A percentile compares a stretch with the other conserved stretches of the same genome.
Conservation (phyloP, 2,329 filamentous ascomycete species). For the Huntiella omanensis region DNA sequence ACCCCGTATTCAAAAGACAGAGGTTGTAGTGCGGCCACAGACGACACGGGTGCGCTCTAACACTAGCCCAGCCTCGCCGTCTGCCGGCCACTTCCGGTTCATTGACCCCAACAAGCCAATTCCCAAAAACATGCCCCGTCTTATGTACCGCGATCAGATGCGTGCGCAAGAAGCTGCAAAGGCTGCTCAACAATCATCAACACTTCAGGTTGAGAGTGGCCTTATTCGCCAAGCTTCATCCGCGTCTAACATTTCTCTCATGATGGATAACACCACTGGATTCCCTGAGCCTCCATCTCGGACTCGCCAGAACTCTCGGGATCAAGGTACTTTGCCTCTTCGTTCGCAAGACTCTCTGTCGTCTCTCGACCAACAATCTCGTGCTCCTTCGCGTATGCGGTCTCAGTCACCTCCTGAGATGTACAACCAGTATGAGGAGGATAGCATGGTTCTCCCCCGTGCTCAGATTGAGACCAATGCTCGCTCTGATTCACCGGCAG, state of each 20-base stretch:
- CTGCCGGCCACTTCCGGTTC: slow-evolving; percentile 6
- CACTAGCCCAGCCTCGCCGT: slow-evolving; percentile 29
- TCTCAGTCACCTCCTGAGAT: slow-evolving; percentile 3
- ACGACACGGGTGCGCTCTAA: slow-evolving; percentile 27
- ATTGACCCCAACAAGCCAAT: slow-evolving; percentile 8
- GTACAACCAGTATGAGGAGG: neutral
- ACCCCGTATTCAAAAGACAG: slow-evolving; percentile 1
- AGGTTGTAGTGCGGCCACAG: slow-evolving; percentile 1
- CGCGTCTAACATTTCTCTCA: neutral
- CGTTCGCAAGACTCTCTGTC: neutral
- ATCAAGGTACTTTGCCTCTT: neutral
- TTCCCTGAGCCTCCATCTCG: slow-evolving; percentile 6
- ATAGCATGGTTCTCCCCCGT: neutral
- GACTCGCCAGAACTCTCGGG: neutral
- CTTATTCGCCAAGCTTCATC: slow-evolving; percentile 3
- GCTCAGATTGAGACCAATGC: neutral
- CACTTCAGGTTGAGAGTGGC: neutral
- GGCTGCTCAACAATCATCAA: neutral
- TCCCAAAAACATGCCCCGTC: slow-evolving; percentile 9
- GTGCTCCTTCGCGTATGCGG: slow-evolving; percentile 1
- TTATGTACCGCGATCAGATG: slow-evolving; percentile 6
- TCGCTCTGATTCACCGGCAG: neutral
- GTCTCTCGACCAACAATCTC: neutral
- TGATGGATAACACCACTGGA: slow-evolving; percentile 4
- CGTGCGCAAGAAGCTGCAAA: neutral